Evolutionary conservation across 108 stramenopile genomes (phyloP), one percentile per base, ranked within the genome.

Genomic region (Discostella pseudostelligera): DNA sequence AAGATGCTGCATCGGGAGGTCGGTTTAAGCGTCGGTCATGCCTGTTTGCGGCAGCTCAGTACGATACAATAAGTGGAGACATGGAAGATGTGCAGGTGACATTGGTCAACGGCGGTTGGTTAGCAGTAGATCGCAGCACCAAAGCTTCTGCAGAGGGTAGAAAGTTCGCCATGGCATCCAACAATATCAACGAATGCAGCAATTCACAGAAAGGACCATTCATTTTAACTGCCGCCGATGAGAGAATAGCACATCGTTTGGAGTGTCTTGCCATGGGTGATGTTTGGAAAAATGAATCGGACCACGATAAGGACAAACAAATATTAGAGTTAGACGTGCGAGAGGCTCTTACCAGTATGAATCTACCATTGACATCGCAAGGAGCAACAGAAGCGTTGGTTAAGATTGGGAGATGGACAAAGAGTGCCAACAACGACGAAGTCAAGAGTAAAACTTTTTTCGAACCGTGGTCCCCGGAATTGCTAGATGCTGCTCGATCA

Each of bases 191-290:
- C 36, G 60, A 60, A 39, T 24, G 17, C 7, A 65, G 60, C 45
- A 61, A 44, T 21, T 22, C 10, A 16, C 43, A 51, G 29, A 42
- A 36, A 17, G 11, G 20, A 20, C 40, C 76, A 20, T 61, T 65
- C n/a, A 17, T 78, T 20, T 40, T 72, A 17, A 84, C 84, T 25
- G 71, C 71, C 22, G 82, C 89, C 21, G 89, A 95, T 67, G 86
- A 88, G 64, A 75, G 88, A 0, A 91, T 94, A 35, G 67, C 76
- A 2, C 78, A 73, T 50, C 83, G 88, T 59, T 36, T 93, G 62
- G 92, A 93, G 58, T 88, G 85, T 53, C 72, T 93, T 29, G 92
- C 92, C 29, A 86, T 93, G 87, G 85, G 87, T 3, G 84, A 87
- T 61, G 46, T 35, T 19, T 63, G 64, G 61, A 53, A 19, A 14